Conservation (phyloP, 2,329 filamentous ascomycete genomes). For the Apiospora kogelbergensis region DNA sequence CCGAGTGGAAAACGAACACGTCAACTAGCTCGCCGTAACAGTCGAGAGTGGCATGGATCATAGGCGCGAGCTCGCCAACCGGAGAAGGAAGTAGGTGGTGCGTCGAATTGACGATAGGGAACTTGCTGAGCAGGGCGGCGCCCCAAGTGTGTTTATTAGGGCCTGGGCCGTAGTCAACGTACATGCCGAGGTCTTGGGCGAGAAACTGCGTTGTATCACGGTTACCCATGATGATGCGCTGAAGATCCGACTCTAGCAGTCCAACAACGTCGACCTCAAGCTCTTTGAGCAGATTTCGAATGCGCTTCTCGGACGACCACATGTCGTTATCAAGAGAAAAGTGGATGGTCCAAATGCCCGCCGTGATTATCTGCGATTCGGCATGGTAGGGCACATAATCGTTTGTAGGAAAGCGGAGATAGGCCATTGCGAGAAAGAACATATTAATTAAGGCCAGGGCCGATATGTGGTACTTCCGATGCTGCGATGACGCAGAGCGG, state of each 20-base stretch:
- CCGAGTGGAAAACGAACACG: constrained; percentile 97
- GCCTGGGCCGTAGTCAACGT: constrained; percentile 93
- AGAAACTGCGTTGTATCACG: constrained; percentile 93
- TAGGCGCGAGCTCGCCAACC: constrained; percentile 90
- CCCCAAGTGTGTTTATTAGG: constrained; percentile 99
- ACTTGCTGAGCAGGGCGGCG: constrained; percentile 88
- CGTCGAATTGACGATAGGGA: constrained; percentile 95
- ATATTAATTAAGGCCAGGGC: constrained; percentile 76
- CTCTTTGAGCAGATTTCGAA: constrained; percentile 87
- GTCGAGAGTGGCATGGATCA: constrained; percentile 94
- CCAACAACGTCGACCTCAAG: constrained; percentile 97
- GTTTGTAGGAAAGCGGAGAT: constrained; percentile 88
- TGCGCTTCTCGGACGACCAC: constrained; percentile 95
- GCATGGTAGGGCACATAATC: constrained; percentile 89
- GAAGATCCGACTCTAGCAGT: constrained; percentile 88
- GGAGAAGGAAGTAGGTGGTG: constrained; percentile 93
- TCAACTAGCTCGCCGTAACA: constrained; percentile 89
- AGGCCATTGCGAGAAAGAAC: constrained; percentile 76
- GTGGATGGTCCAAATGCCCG: constrained; percentile 98
- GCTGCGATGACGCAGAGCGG: constrained; percentile 33
- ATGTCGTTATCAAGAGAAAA: constrained; percentile 98
- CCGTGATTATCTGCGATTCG: constrained; percentile 83
- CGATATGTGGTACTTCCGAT: constrained; percentile 52
- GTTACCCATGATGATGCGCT: constrained; percentile 99
- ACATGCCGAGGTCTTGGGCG: constrained; percentile 97